Evolutionary conservation across 2,329 filamentous ascomycete species (phyloP).

Genomic region (Epichloe glyceriae): DNA sequence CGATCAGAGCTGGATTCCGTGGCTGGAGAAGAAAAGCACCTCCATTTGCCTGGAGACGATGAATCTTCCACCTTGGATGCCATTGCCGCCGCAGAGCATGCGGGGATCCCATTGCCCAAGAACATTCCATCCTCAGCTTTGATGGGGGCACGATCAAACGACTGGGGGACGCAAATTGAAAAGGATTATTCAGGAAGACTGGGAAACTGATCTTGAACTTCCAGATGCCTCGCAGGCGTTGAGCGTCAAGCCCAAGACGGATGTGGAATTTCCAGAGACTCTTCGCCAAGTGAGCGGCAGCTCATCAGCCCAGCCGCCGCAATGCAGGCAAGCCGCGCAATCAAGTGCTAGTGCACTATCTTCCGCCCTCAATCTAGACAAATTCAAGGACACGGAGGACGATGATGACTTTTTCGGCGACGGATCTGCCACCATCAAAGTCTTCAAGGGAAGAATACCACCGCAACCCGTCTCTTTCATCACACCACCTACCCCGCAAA

Average conservation of each 20-base stretch:
- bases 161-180: constrained; percentile 64
- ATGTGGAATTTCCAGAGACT: constrained; percentile 50
- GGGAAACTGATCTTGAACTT: constrained; percentile 66
- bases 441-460: constrained; percentile 44
- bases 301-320: constrained; percentile 26
- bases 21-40: constrained; percentile 71
- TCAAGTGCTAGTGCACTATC: constrained; percentile 23
- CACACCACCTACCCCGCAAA: constrained; percentile 42
- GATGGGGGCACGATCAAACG: constrained; percentile 89
- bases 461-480: constrained; percentile 39
- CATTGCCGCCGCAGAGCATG: constrained; percentile 73
- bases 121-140: constrained; percentile 83
- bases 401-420: constrained; percentile 53
- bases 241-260: constrained; percentile 51
- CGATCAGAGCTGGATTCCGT: constrained; percentile 70
- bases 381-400: constrained; percentile 50
- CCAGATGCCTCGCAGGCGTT: constrained; percentile 46
- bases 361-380: constrained; percentile 44
- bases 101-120: constrained; percentile 79
- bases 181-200: constrained; percentile 65
- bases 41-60: constrained; percentile 74
- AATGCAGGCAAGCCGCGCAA: constrained; percentile 18
- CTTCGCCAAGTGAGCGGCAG: constrained; percentile 52
- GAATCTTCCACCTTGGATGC: constrained; percentile 73
- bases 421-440: constrained; percentile 53